These are phyloP conservation scores for Thermothelomyces thermophilus DNA, from an alignment of 2,329 filamentous ascomycete species.

Conservation along the genomic window DNA sequence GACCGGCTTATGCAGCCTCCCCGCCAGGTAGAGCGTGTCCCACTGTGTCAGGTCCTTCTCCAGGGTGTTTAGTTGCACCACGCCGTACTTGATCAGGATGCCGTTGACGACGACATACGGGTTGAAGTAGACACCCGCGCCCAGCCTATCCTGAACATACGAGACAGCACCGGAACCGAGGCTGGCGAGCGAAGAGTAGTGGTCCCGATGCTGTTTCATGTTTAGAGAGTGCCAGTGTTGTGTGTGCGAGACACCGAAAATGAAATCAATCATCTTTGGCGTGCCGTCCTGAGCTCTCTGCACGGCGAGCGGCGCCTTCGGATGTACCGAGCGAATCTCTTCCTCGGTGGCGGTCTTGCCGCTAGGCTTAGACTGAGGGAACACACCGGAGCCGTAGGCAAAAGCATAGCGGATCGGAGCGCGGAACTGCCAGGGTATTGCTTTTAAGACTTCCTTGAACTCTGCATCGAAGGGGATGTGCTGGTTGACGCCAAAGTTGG, in stretches of 20 bases:
- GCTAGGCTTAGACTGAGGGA: conserved; percentile 61
- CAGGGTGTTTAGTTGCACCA: conserved; percentile 87
- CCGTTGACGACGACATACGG: conserved; percentile 92
- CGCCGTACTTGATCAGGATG: conserved; percentile 94
- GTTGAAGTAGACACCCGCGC: conserved; percentile 96
- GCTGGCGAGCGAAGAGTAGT: conserved; percentile 81
- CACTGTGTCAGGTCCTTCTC: conserved; percentile 81
- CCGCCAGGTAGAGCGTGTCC: conserved; percentile 94
- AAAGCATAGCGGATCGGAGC: conserved; percentile 95
- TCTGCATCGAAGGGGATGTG: conserved; percentile 94
- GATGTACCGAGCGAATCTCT: conserved; percentile 62
- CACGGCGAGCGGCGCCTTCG: conserved; percentile 73
- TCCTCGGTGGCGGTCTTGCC: conserved; percentile 49
- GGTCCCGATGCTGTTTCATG: conserved; percentile 76
- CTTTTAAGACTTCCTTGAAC: conserved; percentile 82
- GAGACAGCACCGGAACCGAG: conserved; percentile 82
- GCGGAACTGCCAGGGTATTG: conserved; percentile 84
- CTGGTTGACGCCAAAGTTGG: conserved; percentile 88
- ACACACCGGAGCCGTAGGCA: conserved; percentile 95
- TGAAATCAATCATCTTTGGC: conserved; percentile 97
- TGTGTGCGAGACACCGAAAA: conserved; percentile 88
- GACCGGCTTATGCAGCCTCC: conserved; percentile 91
- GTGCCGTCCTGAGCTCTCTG: conserved; percentile 78
- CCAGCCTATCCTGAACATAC: conserved; percentile 76
- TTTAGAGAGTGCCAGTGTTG: conserved; percentile 98